Conservation (phyloP, 306 rosid species). For the Vicia villosa region DNA sequence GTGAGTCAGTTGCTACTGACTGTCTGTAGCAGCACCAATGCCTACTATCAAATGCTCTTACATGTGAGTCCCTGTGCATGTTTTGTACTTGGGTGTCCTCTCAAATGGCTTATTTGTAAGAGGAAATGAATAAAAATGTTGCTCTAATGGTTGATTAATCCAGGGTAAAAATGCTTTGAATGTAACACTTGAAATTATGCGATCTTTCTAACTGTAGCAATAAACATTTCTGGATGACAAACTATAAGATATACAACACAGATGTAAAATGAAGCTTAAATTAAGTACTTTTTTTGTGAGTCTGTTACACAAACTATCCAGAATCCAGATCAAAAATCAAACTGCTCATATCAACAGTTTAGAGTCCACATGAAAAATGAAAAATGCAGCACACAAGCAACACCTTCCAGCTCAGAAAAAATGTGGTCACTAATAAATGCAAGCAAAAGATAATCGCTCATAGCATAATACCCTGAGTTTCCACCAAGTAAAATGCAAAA, state of each 20-base stretch:
- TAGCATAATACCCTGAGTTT: background rate
- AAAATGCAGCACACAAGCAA: background rate
- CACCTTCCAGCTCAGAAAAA: background rate
- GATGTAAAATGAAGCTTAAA: background rate
- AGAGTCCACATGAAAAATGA: background rate
- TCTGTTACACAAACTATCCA: slow-evolving; percentile 13
- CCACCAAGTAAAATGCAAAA: background rate
- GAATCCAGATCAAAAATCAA: background rate
- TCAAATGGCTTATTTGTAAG: no score
- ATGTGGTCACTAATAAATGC: background rate
- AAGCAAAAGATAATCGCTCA: background rate
- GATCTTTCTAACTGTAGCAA: no score
- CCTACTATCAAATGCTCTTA: no score
- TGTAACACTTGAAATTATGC: no score
- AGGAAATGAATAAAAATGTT: no score
- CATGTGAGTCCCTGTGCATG: no score
- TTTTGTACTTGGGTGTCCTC: no score
- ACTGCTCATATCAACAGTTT: background rate
- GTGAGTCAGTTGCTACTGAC: no score
- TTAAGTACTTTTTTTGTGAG: background rate
- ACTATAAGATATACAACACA: background rate
- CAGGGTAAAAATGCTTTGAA: no score
- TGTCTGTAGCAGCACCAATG: no score
- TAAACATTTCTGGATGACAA: background rate
- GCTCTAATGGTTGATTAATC: no score